Conservation (phyloP, 2,329 filamentous ascomycete genomes). For the Exophiala dermatitidis region DNA sequence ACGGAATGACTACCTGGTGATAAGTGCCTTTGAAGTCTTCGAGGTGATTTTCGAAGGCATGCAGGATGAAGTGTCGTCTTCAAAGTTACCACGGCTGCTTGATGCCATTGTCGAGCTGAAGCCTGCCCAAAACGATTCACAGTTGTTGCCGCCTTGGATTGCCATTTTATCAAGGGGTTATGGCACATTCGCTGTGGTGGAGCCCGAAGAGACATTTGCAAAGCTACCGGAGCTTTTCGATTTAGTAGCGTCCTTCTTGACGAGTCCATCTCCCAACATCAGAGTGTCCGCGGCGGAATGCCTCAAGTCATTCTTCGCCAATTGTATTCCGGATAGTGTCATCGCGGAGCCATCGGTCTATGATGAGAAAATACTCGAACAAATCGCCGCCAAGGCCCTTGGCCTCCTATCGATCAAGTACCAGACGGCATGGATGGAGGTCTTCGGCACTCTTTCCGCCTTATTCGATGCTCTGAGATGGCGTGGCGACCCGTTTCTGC, state of each 20-base stretch:
- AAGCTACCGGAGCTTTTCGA: conserved; percentile 80
- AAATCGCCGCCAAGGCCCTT: conserved; percentile 63
- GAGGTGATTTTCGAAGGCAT: conserved; percentile 94
- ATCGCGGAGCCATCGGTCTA: conserved; percentile 84
- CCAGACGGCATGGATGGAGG: conserved; percentile 89
- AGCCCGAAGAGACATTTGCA: conserved; percentile 83
- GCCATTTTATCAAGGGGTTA: conserved; percentile 91
- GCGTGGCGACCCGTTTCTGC: conserved; percentile 71
- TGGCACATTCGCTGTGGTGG: conserved; percentile 82
- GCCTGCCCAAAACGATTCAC: conserved; percentile 86
- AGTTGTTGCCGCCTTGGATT: conserved; percentile 92
- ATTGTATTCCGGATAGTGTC: conserved; percentile 75
- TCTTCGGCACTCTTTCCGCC: conserved; percentile 78
- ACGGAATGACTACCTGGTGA: conserved; percentile 90
- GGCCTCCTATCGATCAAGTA: conserved; percentile 81
- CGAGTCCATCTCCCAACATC: conserved; percentile 85
- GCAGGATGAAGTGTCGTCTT: conserved; percentile 75
- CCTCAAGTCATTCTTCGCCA: conserved; percentile 83
- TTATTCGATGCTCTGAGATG: conserved; percentile 84
- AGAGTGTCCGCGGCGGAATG: conserved; percentile 91
- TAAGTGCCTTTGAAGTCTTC: conserved; percentile 94
- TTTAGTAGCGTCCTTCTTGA: conserved; percentile 71
- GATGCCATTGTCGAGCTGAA: conserved; percentile 89
- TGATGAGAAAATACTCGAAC: conserved; percentile 83
- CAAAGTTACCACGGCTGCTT: conserved; percentile 80